Conservation (phyloP, 495 filamentous ascomycete genomes). For the Podospora anserina region DNA sequence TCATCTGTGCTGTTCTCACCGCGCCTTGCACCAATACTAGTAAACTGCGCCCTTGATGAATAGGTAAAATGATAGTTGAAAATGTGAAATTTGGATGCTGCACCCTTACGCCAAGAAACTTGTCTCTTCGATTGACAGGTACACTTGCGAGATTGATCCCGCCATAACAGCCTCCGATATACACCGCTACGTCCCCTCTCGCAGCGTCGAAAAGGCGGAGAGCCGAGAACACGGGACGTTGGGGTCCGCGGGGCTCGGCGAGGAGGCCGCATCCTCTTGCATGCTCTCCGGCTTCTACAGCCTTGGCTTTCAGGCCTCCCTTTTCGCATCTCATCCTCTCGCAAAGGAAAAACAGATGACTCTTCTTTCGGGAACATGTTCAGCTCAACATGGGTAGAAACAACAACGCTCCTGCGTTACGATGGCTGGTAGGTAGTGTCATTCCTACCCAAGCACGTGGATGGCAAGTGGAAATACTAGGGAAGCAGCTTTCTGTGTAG, state of each 20-base stretch:
- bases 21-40: background rate
- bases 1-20: background rate
- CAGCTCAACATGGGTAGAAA: background rate
- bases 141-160: background rate
- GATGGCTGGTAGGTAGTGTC: background rate
- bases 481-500: background rate
- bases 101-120: background rate
- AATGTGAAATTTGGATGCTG: background rate
- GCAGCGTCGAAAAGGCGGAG: conserved; percentile 1
- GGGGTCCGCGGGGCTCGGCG: conserved; percentile 1
- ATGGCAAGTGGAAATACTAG: background rate
- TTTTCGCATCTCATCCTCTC: background rate
- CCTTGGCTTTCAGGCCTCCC: background rate
- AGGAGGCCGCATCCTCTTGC: background rate
- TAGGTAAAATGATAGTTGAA: background rate
- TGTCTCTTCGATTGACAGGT: background rate
- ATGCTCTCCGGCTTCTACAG: background rate
- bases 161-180: conserved; percentile 1
- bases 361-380: background rate
- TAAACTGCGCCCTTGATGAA: background rate
- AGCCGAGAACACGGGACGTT: background rate
- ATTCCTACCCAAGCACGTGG: background rate
- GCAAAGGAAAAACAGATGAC: background rate
- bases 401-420: background rate
- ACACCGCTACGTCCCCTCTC: background rate